Conservation (phyloP, 345 rosid genomes). For the Eucalyptus curtisii region DNA sequence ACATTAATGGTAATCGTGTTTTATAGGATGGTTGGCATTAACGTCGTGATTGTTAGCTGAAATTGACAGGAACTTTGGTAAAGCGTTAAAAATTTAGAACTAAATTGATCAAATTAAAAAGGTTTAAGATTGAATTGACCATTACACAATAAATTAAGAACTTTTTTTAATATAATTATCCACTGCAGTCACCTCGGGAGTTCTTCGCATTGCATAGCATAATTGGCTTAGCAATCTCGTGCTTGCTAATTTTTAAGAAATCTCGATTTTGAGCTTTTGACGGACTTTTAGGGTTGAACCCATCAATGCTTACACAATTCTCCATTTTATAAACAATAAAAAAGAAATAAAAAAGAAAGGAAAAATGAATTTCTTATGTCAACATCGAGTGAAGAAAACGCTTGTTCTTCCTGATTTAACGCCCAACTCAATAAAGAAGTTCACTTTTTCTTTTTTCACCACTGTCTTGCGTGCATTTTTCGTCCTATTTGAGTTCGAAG, state of each 20-base stretch:
- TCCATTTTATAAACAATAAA: too few species aligned
- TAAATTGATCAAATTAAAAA: too few species aligned
- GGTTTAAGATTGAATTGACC: too few species aligned
- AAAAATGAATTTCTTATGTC: not conserved
- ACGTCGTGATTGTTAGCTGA: accelerated
- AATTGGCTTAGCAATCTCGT: not conserved
- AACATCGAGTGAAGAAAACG: not conserved
- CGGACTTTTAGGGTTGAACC: not conserved
- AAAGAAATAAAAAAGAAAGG: too few species aligned
- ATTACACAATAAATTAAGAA: too few species aligned
- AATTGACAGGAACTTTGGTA: too few species aligned
- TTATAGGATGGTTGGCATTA: too few species aligned
- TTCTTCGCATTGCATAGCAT: not conserved
- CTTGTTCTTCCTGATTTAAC: not conserved
- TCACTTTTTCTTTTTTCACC: not conserved
- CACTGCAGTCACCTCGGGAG: not conserved
- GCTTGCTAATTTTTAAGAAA: not conserved
- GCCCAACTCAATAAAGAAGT: not conserved
- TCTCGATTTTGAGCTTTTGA: not conserved
- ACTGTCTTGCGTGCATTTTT: not conserved
- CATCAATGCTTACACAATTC: not conserved
- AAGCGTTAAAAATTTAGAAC: too few species aligned
- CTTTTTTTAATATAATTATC: too few species aligned
- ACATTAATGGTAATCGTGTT: too few species aligned
- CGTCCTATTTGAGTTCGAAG: not conserved